phyloP scores from a whole-genome alignment of 495 filamentous ascomycete genomes.

The Pseudoneurospora amorphoporcata region DNA sequence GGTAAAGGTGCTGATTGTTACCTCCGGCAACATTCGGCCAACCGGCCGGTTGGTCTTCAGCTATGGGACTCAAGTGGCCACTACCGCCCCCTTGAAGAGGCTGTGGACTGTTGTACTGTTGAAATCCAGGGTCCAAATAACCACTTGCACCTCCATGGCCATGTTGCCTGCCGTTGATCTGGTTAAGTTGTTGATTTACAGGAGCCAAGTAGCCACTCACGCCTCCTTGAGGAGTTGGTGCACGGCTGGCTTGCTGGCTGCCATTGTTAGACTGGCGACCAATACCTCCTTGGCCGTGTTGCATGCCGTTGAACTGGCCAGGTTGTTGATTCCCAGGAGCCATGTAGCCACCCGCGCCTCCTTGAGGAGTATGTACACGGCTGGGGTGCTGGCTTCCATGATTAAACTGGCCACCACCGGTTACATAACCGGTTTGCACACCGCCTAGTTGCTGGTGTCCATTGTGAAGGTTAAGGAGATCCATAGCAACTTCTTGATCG shows the following conservation, averaged over 20 bases:
- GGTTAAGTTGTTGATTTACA: not conserved
- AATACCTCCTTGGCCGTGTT: not conserved
- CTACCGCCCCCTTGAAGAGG: not conserved
- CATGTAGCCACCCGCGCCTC: not conserved
- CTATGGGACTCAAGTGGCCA: not conserved
- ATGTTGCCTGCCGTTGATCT: not conserved
- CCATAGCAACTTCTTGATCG: not conserved
- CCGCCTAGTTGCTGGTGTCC: not conserved
- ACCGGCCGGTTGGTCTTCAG: not conserved
- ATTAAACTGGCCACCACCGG: too few relatives aligned
- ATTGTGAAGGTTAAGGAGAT: not conserved
- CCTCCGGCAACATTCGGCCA: not conserved
- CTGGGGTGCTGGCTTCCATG: not conserved
- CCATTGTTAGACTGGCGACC: not conserved
- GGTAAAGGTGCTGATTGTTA: not conserved
- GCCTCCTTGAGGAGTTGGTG: not conserved
- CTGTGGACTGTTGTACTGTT: not conserved
- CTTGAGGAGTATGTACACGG: not conserved
- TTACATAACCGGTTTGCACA: not conserved
- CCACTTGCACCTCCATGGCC: not conserved
- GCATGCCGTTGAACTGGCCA: not conserved
- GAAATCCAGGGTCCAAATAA: not conserved
- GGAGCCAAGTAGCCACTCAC: not conserved
- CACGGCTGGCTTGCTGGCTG: not conserved
- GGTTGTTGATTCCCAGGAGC: not conserved